Evolutionary conservation across 495 filamentous ascomycete genomes (phyloP).

Genomic region (Xylaria acuta): DNA sequence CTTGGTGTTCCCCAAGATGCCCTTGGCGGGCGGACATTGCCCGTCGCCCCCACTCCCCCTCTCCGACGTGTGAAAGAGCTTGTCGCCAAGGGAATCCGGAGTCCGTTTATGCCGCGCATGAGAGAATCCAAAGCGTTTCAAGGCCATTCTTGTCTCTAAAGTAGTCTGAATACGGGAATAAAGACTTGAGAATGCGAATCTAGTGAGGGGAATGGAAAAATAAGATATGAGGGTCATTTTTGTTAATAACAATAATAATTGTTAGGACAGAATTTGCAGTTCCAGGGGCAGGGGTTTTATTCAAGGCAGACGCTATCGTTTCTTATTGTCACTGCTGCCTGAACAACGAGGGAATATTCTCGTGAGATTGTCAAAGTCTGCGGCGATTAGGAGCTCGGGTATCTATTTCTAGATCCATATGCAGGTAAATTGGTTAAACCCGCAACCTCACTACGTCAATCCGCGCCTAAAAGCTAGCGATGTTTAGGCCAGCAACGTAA

Average conservation of each 20-base stretch:
- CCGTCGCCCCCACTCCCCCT: neutral
- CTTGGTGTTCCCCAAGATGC: neutral
- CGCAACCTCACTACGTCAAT: neutral
- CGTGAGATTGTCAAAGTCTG: too few relatives aligned
- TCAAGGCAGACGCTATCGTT: too few relatives aligned
- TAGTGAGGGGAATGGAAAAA: neutral
- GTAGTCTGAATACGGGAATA: neutral
- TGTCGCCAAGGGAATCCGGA: neutral
- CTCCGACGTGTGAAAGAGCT: neutral
- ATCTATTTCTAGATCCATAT: too few relatives aligned
- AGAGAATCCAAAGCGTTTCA: neutral
- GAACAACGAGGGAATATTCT: too few relatives aligned
- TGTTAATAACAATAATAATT: neutral
- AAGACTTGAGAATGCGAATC: neutral
- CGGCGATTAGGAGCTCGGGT: too few relatives aligned
- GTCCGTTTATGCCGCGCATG: neutral
- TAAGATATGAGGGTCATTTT: neutral
- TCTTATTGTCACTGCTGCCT: too few relatives aligned
- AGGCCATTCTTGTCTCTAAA: neutral
- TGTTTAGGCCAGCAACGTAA: neutral
- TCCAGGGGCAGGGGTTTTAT: too few relatives aligned
- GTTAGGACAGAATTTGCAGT: neutral
- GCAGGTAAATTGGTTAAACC: neutral
- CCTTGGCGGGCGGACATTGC: neutral
- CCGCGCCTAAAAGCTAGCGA: neutral